These are phyloP conservation scores for Neofusicoccum ribis DNA, from an alignment of 2,329 filamentous ascomycete species.

Conservation along the genomic window DNA sequence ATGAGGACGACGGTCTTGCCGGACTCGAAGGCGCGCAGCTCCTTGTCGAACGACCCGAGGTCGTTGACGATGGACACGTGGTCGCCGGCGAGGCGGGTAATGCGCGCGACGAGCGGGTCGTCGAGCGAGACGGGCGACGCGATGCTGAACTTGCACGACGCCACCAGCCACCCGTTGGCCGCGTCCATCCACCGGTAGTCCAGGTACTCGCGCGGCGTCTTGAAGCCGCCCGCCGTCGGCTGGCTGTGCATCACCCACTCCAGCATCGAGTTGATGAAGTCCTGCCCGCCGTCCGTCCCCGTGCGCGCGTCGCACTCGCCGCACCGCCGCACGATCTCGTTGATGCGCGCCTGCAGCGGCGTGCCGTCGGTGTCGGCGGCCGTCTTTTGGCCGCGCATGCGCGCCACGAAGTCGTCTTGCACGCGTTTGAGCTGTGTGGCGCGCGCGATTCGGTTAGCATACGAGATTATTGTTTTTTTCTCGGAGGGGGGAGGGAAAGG, in stretches of 20 bases:
- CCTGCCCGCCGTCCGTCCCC: neutral
- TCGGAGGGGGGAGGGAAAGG: too few species aligned
- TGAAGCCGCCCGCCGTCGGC: neutral
- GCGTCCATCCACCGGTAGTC: constrained; percentile 6
- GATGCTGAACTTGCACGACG: neutral
- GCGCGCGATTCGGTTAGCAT: neutral
- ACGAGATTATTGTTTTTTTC: too few species aligned
- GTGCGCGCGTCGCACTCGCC: neutral
- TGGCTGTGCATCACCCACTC: neutral
- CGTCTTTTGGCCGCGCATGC: neutral
- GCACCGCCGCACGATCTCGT: neutral
- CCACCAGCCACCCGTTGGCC: neutral
- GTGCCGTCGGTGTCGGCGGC: neutral
- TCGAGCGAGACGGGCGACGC: neutral
- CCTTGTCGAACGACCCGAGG: constrained; percentile 3
- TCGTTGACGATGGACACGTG: constrained; percentile 7
- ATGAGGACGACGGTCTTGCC: neutral
- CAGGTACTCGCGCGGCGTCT: neutral
- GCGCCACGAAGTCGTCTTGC: constrained; percentile 6
- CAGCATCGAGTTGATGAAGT: neutral
- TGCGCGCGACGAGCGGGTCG: neutral
- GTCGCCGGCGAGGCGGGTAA: neutral
- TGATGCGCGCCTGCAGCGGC: neutral
- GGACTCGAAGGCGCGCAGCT: neutral
- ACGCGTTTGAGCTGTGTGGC: constrained; percentile 1